Evolutionary conservation across 1,284 basidiomycete genomes (phyloP).

Genomic region (Farysia itapuensis): DNA sequence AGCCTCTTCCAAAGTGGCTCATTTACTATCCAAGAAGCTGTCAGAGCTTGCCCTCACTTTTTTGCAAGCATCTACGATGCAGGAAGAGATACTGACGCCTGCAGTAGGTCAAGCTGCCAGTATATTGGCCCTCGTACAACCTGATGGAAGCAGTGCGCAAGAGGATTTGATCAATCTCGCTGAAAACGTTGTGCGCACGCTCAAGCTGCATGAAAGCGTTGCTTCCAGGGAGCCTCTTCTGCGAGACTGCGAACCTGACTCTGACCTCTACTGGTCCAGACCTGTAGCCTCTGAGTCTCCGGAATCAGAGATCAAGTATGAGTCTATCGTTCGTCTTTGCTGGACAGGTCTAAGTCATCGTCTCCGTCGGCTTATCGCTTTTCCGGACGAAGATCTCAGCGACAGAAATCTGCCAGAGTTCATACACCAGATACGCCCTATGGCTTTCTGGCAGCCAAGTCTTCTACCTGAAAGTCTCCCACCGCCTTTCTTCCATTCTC

Average conservation of each 20-base stretch:
- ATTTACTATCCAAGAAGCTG: constrained; percentile 9
- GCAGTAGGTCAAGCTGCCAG: constrained; percentile 34
- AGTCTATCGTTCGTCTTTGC: constrained; percentile 31
- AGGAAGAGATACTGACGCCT: constrained; percentile 13
- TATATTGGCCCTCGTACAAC: constrained; percentile 29
- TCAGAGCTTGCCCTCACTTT: constrained; percentile 24
- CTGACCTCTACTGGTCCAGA: constrained; percentile 28
- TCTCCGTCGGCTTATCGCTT: constrained; percentile 29
- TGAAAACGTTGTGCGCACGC: constrained; percentile 23
- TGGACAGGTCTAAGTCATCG: constrained; percentile 38
- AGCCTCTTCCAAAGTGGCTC: constrained; percentile 17
- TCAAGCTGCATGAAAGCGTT: constrained; percentile 16
- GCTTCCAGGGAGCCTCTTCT: constrained; percentile 18
- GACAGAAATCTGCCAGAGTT: constrained; percentile 20
- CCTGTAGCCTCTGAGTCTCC: constrained; percentile 21
- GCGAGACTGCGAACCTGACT: constrained; percentile 29
- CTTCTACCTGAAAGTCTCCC: constrained; percentile 22
- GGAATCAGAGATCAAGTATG: constrained; percentile 41
- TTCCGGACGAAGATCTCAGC: constrained; percentile 24
- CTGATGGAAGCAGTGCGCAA: constrained; percentile 31
- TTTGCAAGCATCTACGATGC: constrained; percentile 18
- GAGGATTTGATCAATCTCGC: constrained; percentile 17
- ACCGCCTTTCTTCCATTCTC: constrained; percentile 35
- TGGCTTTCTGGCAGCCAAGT: constrained; percentile 40
- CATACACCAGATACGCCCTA: constrained; percentile 24